Base-by-base conservation (phyloP, 495 filamentous ascomycete genomes). In the Xylaria palmicola region DNA sequence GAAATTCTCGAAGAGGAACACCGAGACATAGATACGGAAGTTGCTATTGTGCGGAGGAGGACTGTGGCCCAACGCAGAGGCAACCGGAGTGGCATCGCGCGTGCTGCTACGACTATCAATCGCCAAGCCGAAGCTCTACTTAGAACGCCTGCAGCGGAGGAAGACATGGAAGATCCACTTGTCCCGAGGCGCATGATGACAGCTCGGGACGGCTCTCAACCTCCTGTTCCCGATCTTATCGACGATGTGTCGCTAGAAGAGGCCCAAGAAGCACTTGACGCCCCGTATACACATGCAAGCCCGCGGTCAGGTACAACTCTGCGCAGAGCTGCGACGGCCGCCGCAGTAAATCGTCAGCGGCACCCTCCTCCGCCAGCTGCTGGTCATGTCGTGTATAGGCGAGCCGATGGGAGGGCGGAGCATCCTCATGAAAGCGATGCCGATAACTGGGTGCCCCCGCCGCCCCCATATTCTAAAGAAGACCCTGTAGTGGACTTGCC, bases 401-500 rank as follows among this genome's bases (percentile, higher is more conserved):
- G 85, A 24, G 77, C 90, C 26, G 86, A 90, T 69, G 88, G 86
- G 13, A 79, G 86, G 34, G 75, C 82, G 17, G 81, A 90, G 56
- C 82, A 89, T 60, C 92, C 92, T 10, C 90, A 95, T 73, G 91
- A 95, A 72, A 92, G 89, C 60, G 90, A 96, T 68, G 91, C 91
- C 4, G 92, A 96, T 63, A 90, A 93, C 62, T 97, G 92, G 92
- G 90, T 93, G 6, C 90, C 92, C 22, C 92, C 92, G 0, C 92
- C 92, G n/a, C 92, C 92, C 12, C 90, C 91, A 7, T 97, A 97
- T 66, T 83, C 85, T 19, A 85, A 83, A 13, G 85, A 91, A 13
- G 78, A 89, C 30, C 87, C 90, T 6, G 79, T 73, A 17, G 79
- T 73, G n/a, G 80, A 81, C 49, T 51, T 78, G 22, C 82, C 82